Conservation (phyloP, 768 basidiomycete species). For the Krasilnikovozyma curviuscula region DNA sequence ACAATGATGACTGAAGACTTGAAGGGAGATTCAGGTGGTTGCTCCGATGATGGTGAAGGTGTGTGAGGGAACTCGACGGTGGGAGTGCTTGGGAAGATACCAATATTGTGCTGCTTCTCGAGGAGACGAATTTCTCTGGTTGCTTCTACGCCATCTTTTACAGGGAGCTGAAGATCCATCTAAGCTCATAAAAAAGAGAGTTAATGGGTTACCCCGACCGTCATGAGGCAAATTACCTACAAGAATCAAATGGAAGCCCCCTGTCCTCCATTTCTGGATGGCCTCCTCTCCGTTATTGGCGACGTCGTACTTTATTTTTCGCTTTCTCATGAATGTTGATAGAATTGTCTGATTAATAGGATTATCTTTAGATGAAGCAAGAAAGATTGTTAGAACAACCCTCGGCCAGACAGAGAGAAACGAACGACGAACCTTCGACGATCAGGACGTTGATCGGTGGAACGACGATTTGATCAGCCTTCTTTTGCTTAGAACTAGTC, state of each 20-base stretch:
- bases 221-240: slow-evolving; percentile 33
- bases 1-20: slow-evolving; percentile 95
- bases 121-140: slow-evolving; percentile 83
- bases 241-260: slow-evolving; percentile 84
- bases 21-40: slow-evolving; percentile 35
- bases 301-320: slow-evolving; percentile 82
- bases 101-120: slow-evolving; percentile 48
- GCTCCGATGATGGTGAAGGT: slow-evolving; percentile 13
- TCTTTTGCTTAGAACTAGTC: slow-evolving; percentile 32
- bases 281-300: slow-evolving; percentile 92
- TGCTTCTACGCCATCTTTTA: slow-evolving; percentile 95
- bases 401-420: background rate
- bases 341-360: slow-evolving; percentile 95
- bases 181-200: slow-evolving; percentile 22
- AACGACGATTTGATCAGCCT: slow-evolving; percentile 49
- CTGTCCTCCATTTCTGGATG: slow-evolving; percentile 81
- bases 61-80: slow-evolving; percentile 31
- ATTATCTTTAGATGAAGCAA: slow-evolving; percentile 46
- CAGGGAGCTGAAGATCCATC: slow-evolving; percentile 99
- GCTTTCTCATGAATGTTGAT: slow-evolving; percentile 90
- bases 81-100: slow-evolving; percentile 51
- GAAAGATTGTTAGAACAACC: background rate
- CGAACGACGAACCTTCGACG: slow-evolving; percentile 58
- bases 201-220: background rate
- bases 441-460: slow-evolving; percentile 96